Evolutionary conservation across 192 early-diverging fungal species (phyloP).

Genomic region (Backusella circina): DNA sequence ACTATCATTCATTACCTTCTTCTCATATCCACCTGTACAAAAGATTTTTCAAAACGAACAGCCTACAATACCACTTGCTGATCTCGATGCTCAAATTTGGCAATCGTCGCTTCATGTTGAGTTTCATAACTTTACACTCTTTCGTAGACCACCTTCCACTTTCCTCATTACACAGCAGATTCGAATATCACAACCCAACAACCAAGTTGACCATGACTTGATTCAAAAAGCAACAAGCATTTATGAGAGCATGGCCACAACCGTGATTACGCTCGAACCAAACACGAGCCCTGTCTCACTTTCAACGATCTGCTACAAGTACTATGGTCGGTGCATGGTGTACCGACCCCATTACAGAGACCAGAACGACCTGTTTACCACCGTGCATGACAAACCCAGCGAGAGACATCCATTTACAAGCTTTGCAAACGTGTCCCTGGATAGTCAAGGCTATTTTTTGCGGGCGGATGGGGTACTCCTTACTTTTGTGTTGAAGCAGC

Average conservation of each 20-base stretch:
- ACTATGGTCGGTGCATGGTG: constrained; percentile 43
- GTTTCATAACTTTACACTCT: background rate
- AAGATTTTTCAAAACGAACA: background rate
- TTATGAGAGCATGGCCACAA: constrained; percentile 1
- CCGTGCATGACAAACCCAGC: background rate
- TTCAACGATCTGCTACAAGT: constrained; percentile 11
- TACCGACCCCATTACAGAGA: constrained; percentile 40
- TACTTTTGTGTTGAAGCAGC: constrained; percentile 46
- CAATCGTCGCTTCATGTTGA: constrained; percentile 13
- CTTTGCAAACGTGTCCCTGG: constrained; percentile 20
- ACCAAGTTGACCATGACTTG: constrained; percentile 12
- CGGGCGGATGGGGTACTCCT: constrained; percentile 49
- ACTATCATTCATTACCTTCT: constrained; percentile 3
- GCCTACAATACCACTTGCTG: background rate
- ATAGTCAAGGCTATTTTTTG: constrained; percentile 13
- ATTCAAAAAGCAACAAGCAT: constrained; percentile 12
- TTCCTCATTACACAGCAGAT: constrained; percentile 13
- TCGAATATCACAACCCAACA: constrained; percentile 9
- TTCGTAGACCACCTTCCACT: background rate
- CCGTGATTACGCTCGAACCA: background rate
- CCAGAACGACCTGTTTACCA: background rate
- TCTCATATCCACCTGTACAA: constrained; percentile 6
- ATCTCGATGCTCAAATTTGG: constrained; percentile 21
- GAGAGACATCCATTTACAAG: constrained; percentile 12
- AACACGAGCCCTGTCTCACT: background rate